A percentile compares a stretch with the other conserved stretches of the same genome.
Conservation (phyloP, 2,329 filamentous ascomycete genomes). For the Phaeosphaeria sp. region DNA sequence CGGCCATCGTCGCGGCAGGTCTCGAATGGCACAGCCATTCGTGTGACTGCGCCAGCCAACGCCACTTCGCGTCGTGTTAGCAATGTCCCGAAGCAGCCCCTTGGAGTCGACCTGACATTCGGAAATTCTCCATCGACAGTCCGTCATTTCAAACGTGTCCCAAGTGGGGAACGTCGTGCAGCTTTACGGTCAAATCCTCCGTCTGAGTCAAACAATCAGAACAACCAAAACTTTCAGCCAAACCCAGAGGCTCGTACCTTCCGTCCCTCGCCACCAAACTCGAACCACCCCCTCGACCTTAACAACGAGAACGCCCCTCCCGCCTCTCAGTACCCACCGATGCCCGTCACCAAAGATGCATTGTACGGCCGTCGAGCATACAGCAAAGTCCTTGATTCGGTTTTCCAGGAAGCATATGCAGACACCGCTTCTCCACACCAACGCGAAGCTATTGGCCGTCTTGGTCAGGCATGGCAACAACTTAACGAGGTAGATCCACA, state of each 20-base stretch:
- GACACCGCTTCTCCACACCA: constrained; percentile 74
- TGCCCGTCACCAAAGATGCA: constrained; percentile 72
- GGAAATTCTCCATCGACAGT: constrained; percentile 93
- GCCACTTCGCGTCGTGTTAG: constrained; percentile 55
- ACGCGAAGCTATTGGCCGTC: constrained; percentile 79
- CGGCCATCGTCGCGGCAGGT: constrained; percentile 43
- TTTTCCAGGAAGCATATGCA: constrained; percentile 85
- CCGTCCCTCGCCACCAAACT: constrained; percentile 43
- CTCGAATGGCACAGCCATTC: constrained; percentile 48
- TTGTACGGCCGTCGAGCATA: constrained; percentile 82
- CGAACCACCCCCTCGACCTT: constrained; percentile 35
- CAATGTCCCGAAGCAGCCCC: constrained; percentile 68
- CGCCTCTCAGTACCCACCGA: constrained; percentile 59
- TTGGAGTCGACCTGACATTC: constrained; percentile 90
- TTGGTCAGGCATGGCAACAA: constrained; percentile 84
- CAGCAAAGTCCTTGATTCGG: constrained; percentile 79
- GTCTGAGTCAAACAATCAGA: constrained; percentile 13
- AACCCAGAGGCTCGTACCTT: constrained; percentile 47
- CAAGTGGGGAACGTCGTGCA: constrained; percentile 60
- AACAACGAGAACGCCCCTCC: constrained; percentile 69
- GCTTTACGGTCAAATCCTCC: constrained; percentile 42
- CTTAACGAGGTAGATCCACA: constrained; percentile 90
- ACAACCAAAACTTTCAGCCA: constrained; percentile 37
- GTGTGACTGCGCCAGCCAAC: constrained; percentile 43
- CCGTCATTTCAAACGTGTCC: constrained; percentile 87